A percentile compares a stretch with the other conserved stretches of the same genome.
These are phyloP conservation scores for Globisporangium polare DNA, from an alignment of 352 stramenopile species.

Conservation along the genomic window DNA sequence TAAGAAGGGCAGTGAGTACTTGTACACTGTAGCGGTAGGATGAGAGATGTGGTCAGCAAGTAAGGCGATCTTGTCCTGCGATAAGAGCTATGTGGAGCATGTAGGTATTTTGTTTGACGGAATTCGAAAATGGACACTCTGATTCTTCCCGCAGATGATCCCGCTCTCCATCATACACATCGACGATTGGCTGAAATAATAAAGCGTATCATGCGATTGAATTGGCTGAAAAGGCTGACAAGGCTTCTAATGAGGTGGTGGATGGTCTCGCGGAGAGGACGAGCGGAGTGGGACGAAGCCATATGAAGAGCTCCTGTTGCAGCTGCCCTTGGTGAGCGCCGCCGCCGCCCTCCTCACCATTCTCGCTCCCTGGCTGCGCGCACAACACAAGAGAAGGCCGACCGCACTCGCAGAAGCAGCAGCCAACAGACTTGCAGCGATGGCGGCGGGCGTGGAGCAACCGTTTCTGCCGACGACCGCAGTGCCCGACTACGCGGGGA, in stretches of 20 bases:
- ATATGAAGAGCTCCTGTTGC: slow-evolving; percentile 4
- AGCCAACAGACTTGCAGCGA: not conserved
- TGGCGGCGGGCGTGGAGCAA: slow-evolving; percentile 18
- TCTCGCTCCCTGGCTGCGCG: not conserved
- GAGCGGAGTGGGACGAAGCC: slow-evolving; percentile 10
- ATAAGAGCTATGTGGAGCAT: not conserved
- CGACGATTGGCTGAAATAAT: not conserved
- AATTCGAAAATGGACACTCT: not conserved
- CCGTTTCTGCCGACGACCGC: slow-evolving; percentile 26
- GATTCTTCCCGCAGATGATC: not conserved
- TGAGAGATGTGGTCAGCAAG: too few species aligned
- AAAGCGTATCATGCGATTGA: not conserved
- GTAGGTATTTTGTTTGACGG: not conserved
- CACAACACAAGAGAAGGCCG: not conserved
- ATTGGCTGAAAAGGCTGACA: not conserved
- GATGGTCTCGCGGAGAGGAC: not conserved
- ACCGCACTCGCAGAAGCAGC: not conserved
- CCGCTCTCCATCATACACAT: not conserved
- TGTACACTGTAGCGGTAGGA: too few species aligned
- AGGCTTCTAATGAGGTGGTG: not conserved
- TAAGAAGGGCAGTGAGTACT: not conserved
- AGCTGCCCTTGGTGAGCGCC: slow-evolving; percentile 3
- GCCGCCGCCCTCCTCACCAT: not conserved
- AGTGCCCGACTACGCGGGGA: slow-evolving; percentile 7
- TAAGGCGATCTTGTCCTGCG: not conserved